Evolutionary conservation across 441 rosid species (phyloP), one percentile per base, ranked within the genome.

Genomic region (Macaranga tanarius): DNA sequence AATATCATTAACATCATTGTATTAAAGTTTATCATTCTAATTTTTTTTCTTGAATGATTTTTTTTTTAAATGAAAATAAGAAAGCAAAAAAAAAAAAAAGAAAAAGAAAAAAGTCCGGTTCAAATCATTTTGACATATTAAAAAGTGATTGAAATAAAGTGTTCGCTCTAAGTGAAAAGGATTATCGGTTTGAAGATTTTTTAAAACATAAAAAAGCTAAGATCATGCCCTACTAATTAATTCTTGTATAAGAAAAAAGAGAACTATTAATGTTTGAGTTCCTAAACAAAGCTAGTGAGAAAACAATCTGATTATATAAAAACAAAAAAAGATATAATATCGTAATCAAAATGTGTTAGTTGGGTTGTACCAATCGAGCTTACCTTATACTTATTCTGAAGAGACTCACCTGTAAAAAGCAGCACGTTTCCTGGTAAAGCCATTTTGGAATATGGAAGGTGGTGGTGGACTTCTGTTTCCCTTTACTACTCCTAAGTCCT

Each of bases 271-370:
- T 34, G 38, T 28, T 17, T 51, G 13, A 31, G 10, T 31, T 67
- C n/a, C 26, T 67, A 31, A 17, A 65, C 15, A 51, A 51, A 45
- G 26, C 20, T 17, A 57, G 20, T 26, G 58, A 40, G 40, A 7
- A 34, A 5, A 22, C 3, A 45, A 22, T 20, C 2, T 22, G 40
- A 25, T 45, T 28, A 2, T 17, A 59, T 28, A 40, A 55, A 23
- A 12, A 54, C 57, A 20, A 60, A 28, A 47, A 60, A 20, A 71
- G 67, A 60, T 60, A 50, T 2, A 60, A 60, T 60, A 48, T 48
- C n/a, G 17, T 31, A 2, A 48, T 71, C 59, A 71, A 71, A 19
- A 28, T 44, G 22, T 2, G 74, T 71, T 71, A 60, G 74, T 71
- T 61, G 66, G 5, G 66, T 28, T 5, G 67, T 25, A 56, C 13